Percentiles rank a stretch among this genome's conserved stretches.
Evolutionary conservation across 2,329 filamentous ascomycete genomes (phyloP).

Genomic region (Sordariomycetes sp.): DNA sequence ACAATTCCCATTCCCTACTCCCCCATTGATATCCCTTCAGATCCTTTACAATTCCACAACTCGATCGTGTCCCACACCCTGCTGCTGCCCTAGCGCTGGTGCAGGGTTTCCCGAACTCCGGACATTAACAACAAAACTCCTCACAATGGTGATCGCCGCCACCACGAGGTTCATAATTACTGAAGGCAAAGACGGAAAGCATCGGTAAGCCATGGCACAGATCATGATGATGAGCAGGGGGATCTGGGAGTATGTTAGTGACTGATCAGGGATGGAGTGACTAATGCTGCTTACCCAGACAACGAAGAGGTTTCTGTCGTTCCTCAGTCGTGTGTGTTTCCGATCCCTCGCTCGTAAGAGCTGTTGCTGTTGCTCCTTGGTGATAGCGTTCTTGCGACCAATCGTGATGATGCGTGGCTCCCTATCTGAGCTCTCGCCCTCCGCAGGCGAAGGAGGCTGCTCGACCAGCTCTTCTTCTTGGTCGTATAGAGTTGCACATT

Average conservation of each 20-base stretch:
- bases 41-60: no score
- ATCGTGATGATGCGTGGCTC: conserved; percentile 43
- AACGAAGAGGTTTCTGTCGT: conserved; percentile 58
- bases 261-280: conserved; percentile 2
- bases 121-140: no score
- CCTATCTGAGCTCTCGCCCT: conserved; percentile 28
- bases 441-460: no score
- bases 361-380: conserved; percentile 55
- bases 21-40: no score
- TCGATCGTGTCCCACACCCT: no score
- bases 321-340: conserved; percentile 53
- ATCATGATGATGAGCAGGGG: conserved; percentile 39
- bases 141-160: no score
- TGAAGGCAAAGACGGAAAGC: conserved; percentile 35
- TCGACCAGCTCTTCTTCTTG: conserved; percentile 16
- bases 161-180: no score
- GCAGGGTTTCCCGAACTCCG: no score
- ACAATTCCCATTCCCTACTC: no score
- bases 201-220: conserved; percentile 39
- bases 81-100: no score
- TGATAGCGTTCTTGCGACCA: conserved; percentile 53
- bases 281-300: conserved; percentile 47
- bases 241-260: conserved; percentile 29
- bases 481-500: conserved; percentile 46
- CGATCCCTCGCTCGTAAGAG: conserved; percentile 51